Percentiles rank a stretch among this genome's conserved stretches.
phyloP scores from a whole-genome alignment of 2,329 filamentous ascomycete genomes.

The Xylaria sp. region DNA sequence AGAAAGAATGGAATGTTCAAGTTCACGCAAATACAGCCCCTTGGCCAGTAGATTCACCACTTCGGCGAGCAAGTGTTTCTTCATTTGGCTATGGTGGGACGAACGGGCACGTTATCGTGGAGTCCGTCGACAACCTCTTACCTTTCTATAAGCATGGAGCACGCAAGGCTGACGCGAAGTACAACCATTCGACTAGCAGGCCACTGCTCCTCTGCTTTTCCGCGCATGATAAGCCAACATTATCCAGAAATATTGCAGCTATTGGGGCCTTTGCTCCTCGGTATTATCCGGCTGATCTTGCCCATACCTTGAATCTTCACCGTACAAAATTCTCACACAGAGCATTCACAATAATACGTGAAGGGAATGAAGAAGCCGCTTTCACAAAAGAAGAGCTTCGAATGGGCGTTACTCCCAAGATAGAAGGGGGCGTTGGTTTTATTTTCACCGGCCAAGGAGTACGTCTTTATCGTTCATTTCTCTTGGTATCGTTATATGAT shows the following conservation, averaged over 20 bases:
- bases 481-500: not conserved
- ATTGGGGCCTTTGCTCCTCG: constrained; percentile 33
- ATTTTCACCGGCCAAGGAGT: constrained; percentile 48
- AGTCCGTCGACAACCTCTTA: constrained; percentile 36
- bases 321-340: constrained; percentile 33
- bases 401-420: constrained; percentile 18
- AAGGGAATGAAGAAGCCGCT: constrained; percentile 26
- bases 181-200: constrained; percentile 27
- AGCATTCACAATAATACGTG: constrained; percentile 31
- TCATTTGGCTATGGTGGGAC: constrained; percentile 42
- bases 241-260: constrained; percentile 39
- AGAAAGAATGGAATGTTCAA: constrained; percentile 40
- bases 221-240: constrained; percentile 41
- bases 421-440: constrained; percentile 20
- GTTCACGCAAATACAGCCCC: constrained; percentile 36
- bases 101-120: constrained; percentile 37
- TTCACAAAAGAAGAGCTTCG: constrained; percentile 19
- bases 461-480: constrained; percentile 3
- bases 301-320: constrained; percentile 38
- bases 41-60: constrained; percentile 36
- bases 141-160: constrained; percentile 38
- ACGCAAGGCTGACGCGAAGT: constrained; percentile 30
- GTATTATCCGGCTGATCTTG: constrained; percentile 39
- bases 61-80: constrained; percentile 39
- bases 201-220: constrained; percentile 40